These are phyloP conservation scores for Lactarius tabidus DNA, from an alignment of 768 basidiomycete species.

Conservation along the genomic window DNA sequence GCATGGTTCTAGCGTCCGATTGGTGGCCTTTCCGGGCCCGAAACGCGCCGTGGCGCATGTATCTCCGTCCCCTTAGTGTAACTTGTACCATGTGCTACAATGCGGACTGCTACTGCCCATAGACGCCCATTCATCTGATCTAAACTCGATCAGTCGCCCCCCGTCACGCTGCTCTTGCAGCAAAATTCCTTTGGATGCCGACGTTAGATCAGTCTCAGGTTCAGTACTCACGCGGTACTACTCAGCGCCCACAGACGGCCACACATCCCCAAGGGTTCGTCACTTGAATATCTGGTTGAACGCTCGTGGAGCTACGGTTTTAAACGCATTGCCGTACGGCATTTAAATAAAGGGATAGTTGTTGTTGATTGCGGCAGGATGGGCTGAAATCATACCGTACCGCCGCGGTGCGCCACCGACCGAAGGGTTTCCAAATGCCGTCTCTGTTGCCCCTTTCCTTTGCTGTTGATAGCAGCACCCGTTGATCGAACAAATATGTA, in stretches of 20 bases:
- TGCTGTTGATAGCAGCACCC: background rate
- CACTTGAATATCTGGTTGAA: background rate
- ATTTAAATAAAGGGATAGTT: background rate
- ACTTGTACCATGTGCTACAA: background rate
- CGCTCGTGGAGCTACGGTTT: background rate
- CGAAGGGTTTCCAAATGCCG: background rate
- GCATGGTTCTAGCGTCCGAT: background rate
- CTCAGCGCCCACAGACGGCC: background rate
- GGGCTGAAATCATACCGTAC: background rate
- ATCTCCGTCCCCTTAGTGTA: background rate
- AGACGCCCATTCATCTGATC: background rate
- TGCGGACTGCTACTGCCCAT: background rate
- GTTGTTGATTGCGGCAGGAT: background rate
- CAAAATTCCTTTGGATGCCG: background rate
- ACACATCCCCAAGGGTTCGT: background rate
- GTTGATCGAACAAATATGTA: background rate
- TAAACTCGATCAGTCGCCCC: background rate
- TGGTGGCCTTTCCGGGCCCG: background rate
- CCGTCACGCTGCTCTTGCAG: background rate
- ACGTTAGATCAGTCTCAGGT: background rate
- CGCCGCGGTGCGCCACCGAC: background rate
- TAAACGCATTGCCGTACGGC: background rate
- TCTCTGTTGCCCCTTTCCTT: too few species aligned
- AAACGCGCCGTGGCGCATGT: background rate
- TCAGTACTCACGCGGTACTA: background rate